Percentiles rank a stretch among this genome's conserved stretches.
Conservation (phyloP, 116 monocot genomes). For the Posidonia oceanica region DNA sequence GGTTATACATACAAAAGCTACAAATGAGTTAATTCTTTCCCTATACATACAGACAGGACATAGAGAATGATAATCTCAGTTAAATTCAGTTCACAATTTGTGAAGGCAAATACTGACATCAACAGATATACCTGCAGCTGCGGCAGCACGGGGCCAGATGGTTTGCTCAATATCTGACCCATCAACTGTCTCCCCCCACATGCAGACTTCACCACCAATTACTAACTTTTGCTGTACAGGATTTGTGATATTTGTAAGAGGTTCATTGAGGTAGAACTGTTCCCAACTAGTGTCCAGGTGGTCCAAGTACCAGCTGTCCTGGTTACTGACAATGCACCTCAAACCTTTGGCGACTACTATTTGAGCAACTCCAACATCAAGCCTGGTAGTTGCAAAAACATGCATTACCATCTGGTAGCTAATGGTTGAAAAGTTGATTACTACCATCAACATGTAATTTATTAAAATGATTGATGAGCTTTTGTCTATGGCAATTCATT, state of each 20-base stretch:
- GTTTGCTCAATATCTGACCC: slow-evolving; percentile 87
- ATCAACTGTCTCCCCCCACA: slow-evolving; percentile 89
- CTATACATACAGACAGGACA: no score
- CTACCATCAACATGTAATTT: background rate
- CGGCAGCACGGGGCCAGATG: slow-evolving; percentile 99
- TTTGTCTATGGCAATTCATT: background rate
- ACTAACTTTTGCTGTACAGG: slow-evolving; percentile 61
- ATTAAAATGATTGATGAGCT: background rate
- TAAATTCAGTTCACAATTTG: no score
- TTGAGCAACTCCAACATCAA: slow-evolving; percentile 58
- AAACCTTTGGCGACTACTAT: slow-evolving; percentile 65
- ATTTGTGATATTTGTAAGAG: slow-evolving; percentile 53
- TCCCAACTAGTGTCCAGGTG: slow-evolving; percentile 81
- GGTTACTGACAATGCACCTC: slow-evolving; percentile 93
- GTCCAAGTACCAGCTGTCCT: slow-evolving; percentile 90
- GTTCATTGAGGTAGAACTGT: slow-evolving; percentile 77
- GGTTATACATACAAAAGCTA: background rate
- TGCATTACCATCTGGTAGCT: no score
- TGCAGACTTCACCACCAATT: slow-evolving; percentile 94
- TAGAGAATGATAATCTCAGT: no score
- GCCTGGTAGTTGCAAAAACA: slow-evolving; percentile 27
- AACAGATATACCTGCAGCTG: slow-evolving; percentile 69
- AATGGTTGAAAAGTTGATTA: background rate
- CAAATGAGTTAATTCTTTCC: background rate
- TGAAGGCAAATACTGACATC: background rate